phyloP scores from a whole-genome alignment of 1,284 basidiomycete species.

The Sporisorium scitamineum region DNA sequence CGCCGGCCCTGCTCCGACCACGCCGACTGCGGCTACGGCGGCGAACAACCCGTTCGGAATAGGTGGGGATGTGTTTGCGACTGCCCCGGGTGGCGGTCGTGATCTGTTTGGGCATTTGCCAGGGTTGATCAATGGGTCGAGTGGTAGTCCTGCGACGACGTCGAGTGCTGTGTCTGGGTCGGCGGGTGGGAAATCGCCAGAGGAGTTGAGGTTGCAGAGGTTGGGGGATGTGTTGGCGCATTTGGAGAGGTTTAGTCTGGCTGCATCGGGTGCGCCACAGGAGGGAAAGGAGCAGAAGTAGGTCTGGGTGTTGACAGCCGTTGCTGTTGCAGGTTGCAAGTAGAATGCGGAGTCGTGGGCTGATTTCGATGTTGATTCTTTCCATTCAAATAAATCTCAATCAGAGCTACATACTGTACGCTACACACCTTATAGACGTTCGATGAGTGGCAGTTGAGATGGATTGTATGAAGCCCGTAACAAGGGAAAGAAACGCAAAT shows the following conservation, averaged over 20 bases:
- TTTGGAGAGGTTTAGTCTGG: slow-evolving; percentile 33
- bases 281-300: background rate
- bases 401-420: too few species aligned
- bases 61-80: slow-evolving; percentile 11
- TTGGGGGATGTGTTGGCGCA: slow-evolving; percentile 38
- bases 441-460: background rate
- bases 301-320: background rate
- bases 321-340: slow-evolving; percentile 4
- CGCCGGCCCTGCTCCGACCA: slow-evolving; percentile 23
- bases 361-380: too few species aligned
- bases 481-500: background rate
- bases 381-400: background rate
- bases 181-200: slow-evolving; percentile 13
- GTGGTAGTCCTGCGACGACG: background rate
- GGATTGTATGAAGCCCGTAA: slow-evolving; percentile 1
- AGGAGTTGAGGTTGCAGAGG: slow-evolving; percentile 32
- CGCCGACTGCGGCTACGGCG: slow-evolving; percentile 17
- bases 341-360: background rate
- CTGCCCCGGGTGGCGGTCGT: slow-evolving; percentile 1
- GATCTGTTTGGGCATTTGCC: slow-evolving; percentile 47
- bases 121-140: slow-evolving; percentile 21
- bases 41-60: slow-evolving; percentile 22
- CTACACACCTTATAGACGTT: background rate
- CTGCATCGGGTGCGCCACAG: background rate
- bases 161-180: slow-evolving; percentile 1